Base-by-base conservation (phyloP, 768 basidiomycete genomes). In the Lentinus brumalis region DNA sequence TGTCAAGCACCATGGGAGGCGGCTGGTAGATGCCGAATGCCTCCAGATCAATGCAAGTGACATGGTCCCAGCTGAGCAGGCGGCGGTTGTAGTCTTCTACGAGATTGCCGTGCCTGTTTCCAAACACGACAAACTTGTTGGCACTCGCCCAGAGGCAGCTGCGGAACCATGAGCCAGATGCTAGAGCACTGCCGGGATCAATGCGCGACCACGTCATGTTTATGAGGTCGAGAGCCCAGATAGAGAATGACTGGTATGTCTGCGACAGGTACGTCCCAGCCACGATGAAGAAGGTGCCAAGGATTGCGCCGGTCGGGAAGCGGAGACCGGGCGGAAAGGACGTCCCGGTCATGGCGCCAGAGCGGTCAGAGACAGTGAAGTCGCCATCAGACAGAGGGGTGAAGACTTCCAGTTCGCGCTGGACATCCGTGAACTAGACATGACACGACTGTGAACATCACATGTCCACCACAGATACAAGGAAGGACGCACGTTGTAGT, bases 11-110 rank as follows among this genome's bases (percentile, higher is more conserved):
- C 44, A 83, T 79, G 3, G 81, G 72, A 0, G 95, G 94, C 0
- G 94, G 90, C 66, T 92, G 90, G 70, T 98, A 98, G 64, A 99
- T 94, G 1, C 96, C 96, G 69, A 95, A 96, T 0, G 96, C 90
- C 74, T 98, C 96, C 29, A 97, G 79, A 69, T 96, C 93, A 59
- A 96, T 87, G 57, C 91, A 87, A 5, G 92, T 92, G 55, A 96
- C 86, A 69, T 98, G 91, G 68, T 95, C 92, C 92, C 92, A 95
- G 69, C 89, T 92, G 60, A 94, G 83, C 11, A 95, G 81, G 18
- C 94, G 88, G 50, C 92, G 88, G 68, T 97, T 95, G 71, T 96
- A 96, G 69, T 97, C 94, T 59, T 93, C 91, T 5, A 94, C 92
- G 29, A 96, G 83, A 69, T 92, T 94, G 6, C 94, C 92, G 59